A percentile compares a stretch with the other conserved stretches of the same genome.
Evolutionary conservation across 2,329 filamentous ascomycete genomes (phyloP).

Genomic region (Beauveria asiatica): DNA sequence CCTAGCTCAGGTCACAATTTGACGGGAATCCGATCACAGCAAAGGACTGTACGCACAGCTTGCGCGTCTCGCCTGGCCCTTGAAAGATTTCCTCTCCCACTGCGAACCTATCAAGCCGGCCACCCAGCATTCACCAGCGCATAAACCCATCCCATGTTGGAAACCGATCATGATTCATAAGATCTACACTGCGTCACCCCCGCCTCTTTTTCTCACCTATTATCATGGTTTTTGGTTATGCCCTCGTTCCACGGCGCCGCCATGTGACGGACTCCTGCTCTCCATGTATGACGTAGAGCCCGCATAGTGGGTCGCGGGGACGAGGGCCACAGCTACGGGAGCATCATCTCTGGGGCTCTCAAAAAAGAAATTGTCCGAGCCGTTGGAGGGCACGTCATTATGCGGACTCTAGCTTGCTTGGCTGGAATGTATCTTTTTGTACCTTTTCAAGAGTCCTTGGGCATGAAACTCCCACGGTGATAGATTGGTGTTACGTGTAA

Average conservation of each 20-base stretch:
- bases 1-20: too few species aligned
- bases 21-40: too few species aligned
- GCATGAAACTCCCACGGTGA: neutral
- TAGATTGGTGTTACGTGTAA: neutral
- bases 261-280: neutral
- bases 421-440: constrained; percentile 3
- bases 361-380: neutral
- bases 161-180: neutral
- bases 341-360: neutral
- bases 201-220: neutral
- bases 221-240: neutral
- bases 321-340: neutral
- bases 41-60: too few species aligned
- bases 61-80: too few species aligned
- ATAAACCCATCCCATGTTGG: neutral
- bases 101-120: too few species aligned
- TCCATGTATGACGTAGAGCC: constrained; percentile 1
- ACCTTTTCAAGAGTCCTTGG: neutral
- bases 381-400: neutral
- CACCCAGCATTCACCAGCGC: too few species aligned
- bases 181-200: neutral
- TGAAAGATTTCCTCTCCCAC: too few species aligned
- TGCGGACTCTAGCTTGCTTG: neutral
- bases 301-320: neutral
- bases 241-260: neutral